Evolutionary conservation across 495 filamentous ascomycete genomes (phyloP).

Genomic region (Pyrenopolyporus hunteri): DNA sequence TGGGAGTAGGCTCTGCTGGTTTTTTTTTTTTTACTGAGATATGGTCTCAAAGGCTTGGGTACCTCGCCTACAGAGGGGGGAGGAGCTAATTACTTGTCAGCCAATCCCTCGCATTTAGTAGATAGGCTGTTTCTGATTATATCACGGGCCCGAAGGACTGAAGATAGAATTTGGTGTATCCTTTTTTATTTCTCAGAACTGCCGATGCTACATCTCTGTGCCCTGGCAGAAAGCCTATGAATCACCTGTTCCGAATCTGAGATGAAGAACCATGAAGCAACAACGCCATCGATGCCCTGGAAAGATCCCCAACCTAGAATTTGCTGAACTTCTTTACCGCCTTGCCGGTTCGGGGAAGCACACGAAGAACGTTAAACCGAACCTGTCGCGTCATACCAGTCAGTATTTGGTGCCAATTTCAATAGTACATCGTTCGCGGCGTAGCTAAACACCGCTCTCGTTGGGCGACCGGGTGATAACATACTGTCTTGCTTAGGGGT

Average conservation of each 20-base stretch:
- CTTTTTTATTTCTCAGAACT: slow-evolving; percentile 53
- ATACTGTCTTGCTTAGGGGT: slow-evolving; percentile 97
- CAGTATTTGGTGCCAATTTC: slow-evolving; percentile 27
- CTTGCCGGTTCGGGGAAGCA: slow-evolving; percentile 95
- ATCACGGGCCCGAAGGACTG: not conserved
- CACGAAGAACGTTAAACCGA: slow-evolving; percentile 98
- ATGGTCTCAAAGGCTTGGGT: no score
- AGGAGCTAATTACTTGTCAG: no score
- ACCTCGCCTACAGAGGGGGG: no score
- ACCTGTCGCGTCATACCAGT: slow-evolving; percentile 61
- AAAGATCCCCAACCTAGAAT: slow-evolving; percentile 73
- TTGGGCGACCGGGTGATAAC: slow-evolving; percentile 43
- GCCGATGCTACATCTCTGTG: slow-evolving; percentile 52
- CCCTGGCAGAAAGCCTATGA: slow-evolving; percentile 54
- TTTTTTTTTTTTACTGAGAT: no score
- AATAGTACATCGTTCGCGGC: not conserved
- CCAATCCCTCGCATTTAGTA: not conserved
- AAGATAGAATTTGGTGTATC: slow-evolving; percentile 30
- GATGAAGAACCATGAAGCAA: slow-evolving; percentile 57
- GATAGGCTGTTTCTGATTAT: not conserved
- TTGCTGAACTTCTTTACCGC: slow-evolving; percentile 96
- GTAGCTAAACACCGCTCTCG: not conserved
- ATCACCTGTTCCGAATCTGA: slow-evolving; percentile 55
- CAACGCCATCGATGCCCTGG: slow-evolving; percentile 60
- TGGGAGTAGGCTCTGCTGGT: no score